Base-by-base conservation (phyloP, 2,329 filamentous ascomycete species). In the Tolypocladium capitatum region DNA sequence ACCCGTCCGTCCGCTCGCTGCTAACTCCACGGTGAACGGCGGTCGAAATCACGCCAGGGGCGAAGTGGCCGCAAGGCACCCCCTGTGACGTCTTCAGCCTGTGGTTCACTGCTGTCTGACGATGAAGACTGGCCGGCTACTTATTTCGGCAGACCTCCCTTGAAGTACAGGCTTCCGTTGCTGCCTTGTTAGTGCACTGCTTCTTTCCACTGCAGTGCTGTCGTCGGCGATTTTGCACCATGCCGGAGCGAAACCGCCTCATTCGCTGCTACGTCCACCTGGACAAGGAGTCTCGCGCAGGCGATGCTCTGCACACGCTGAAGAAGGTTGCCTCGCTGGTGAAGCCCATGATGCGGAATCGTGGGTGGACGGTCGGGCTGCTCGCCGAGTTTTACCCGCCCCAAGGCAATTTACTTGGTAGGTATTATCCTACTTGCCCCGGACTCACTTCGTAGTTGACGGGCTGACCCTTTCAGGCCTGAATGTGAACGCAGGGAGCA, bases 281-380 rank as follows among this genome's bases (percentile, higher is more conserved):
- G 46, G 62, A 60, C 9, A 59, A 66, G 21, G 67, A 74, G 31
- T 67, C 70, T 1, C 69, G 73, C 2, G 68, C 72, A 20, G 58
- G 62, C 16, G 74, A 78, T 49, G 75, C 75, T 14, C 60, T 78
- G 18, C 66, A 78, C 33, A 79, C 78, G 49, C 74, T 97, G 24
- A 84, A 81, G 58, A 90, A 85, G 64, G 75, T 94, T 36, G 88
- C 88, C 3, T 94, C 89, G 27, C 68, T 94, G 49, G 90, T 96
- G 52, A 96, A 95, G 63, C 91, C 91, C 18, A 86, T 97, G 52
- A 97, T 97, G 90, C 77, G 88, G 53, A 87, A 87, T 43, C 80
- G 86, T 40, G 75, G 75, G 48, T 97, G 89, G 86, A 83, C 73
- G 52, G 86, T 97, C 32, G 74, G 76, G 28, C 78, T 85, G 43